Evolutionary conservation across 352 stramenopile species (phyloP), one percentile per base, ranked within the genome.

Genomic region (Phytopythium kandeliae): DNA sequence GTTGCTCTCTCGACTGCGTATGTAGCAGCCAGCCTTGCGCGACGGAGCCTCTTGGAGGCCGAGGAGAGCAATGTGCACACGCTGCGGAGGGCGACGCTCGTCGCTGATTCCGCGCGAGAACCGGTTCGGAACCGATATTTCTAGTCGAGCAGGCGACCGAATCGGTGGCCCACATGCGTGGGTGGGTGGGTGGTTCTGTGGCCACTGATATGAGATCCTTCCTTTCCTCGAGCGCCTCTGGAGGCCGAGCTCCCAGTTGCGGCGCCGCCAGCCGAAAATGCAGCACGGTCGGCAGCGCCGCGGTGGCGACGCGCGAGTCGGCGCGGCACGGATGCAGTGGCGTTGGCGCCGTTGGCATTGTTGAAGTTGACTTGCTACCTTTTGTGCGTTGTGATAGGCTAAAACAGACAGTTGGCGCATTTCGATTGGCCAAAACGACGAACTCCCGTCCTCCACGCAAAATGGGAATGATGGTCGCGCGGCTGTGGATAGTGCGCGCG

Each of bases 1-100:
- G 24, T 67, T 65, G 16, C 55, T 73, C 7, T 34, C 42, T 1
- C 42, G 51, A 3, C 17, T 69, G 10, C 40, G 40, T 4, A 4
- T 33, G 22, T 28, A 19, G 40, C 7, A 9, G 28, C 28, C 4
- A 31, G 28, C 28, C 28, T 4, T 31, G 28, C 28, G n/a, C n/a
- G n/a, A n/a, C n/a, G n/a, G n/a, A n/a, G n/a, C n/a, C n/a, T n/a
- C n/a, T n/a, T n/a, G n/a, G n/a, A n/a, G n/a, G n/a, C n/a, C n/a
- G n/a, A n/a, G n/a, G n/a, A n/a, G n/a, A n/a, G n/a, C n/a, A n/a
- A n/a, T n/a, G n/a, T n/a, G n/a, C n/a, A n/a, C n/a, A n/a, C n/a
- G n/a, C n/a, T n/a, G n/a, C n/a, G n/a, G n/a, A n/a, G n/a, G n/a
- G n/a, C n/a, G n/a, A n/a, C n/a, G n/a, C n/a, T n/a, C n/a, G n/a